Evolutionary conservation across 2,329 filamentous ascomycete species (phyloP).

Genomic region (Xylaria sp.): DNA sequence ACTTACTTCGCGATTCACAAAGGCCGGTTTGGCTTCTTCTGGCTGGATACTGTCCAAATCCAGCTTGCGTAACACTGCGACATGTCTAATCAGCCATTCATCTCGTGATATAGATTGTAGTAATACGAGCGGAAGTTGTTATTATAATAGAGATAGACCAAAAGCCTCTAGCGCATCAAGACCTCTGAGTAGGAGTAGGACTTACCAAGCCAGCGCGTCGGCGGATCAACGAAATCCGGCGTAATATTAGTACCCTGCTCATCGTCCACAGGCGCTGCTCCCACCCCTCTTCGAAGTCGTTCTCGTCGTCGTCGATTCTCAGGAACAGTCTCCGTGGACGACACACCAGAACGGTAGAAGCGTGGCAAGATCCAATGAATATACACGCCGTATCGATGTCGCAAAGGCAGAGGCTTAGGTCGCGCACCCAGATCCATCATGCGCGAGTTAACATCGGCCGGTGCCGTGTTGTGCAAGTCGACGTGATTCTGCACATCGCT

Average conservation of each 20-base stretch:
- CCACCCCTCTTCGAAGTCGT: conserved; percentile 1
- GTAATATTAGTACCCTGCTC: not conserved
- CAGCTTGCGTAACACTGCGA: conserved; percentile 8
- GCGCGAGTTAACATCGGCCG: conserved; percentile 50
- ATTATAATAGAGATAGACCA: too few relatives aligned
- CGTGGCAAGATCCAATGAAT: conserved; percentile 57
- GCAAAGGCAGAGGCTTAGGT: conserved; percentile 43
- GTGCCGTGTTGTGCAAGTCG: conserved; percentile 49
- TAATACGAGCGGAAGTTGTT: too few relatives aligned
- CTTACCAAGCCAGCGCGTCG: conserved; percentile 4
- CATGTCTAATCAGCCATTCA: too few relatives aligned
- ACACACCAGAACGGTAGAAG: conserved; percentile 50
- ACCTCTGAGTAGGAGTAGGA: not conserved
- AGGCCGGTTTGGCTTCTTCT: conserved; percentile 9
- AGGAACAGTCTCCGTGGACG: not conserved
- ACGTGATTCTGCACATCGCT: conserved; percentile 53
- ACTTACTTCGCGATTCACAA: not conserved
- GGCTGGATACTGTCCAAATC: conserved; percentile 11
- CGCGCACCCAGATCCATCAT: conserved; percentile 53
- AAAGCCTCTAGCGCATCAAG: not conserved
- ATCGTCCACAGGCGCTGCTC: not conserved
- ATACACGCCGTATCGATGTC: conserved; percentile 57
- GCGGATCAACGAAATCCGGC: conserved; percentile 17
- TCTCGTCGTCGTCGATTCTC: not conserved
- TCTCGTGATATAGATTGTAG: too few relatives aligned